A percentile compares a stretch with the other conserved stretches of the same genome.
These are phyloP conservation scores for Forsythia suspensa DNA, from an alignment of 257 asterid genomes.

Conservation along the genomic window DNA sequence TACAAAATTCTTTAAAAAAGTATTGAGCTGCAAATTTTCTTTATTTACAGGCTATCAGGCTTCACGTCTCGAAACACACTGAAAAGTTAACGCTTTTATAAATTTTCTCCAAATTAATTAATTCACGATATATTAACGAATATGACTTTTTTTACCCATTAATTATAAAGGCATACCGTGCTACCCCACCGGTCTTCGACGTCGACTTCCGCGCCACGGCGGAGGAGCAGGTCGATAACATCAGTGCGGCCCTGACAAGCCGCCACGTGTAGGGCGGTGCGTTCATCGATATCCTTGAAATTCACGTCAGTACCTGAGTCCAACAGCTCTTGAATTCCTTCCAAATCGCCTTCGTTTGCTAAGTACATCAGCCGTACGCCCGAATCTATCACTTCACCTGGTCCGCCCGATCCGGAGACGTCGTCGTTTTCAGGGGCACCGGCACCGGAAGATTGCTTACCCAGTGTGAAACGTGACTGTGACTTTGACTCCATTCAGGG, in stretches of 20 bases:
- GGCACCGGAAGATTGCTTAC: conserved; percentile 69
- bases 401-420: conserved; percentile 16
- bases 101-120: conserved; percentile 10
- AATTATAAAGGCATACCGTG: conserved; percentile 49
- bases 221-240: conserved; percentile 59
- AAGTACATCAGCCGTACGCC: conserved; percentile 74
- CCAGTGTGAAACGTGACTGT: conserved; percentile 58
- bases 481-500: conserved; percentile 48
- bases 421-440: conserved; percentile 47
- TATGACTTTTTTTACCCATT: not conserved
- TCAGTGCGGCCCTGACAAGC: conserved; percentile 73
- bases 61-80: not conserved
- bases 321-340: conserved; percentile 70
- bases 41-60: too few species aligned
- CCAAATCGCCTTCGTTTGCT: conserved; percentile 79
- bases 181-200: conserved; percentile 87
- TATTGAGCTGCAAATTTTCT: too few species aligned
- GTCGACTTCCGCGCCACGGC: conserved; percentile 58
- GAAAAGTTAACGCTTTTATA: conserved; percentile 4
- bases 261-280: conserved; percentile 84
- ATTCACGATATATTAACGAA: not conserved
- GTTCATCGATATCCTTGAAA: conserved; percentile 68
- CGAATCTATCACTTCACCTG: conserved; percentile 41
- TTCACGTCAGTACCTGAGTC: conserved; percentile 58
- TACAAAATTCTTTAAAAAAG: not conserved